Evolutionary conservation across 805 yeast species (phyloP), one percentile per base, ranked within the genome.

Genomic region (Teunomyces gatunensis): DNA sequence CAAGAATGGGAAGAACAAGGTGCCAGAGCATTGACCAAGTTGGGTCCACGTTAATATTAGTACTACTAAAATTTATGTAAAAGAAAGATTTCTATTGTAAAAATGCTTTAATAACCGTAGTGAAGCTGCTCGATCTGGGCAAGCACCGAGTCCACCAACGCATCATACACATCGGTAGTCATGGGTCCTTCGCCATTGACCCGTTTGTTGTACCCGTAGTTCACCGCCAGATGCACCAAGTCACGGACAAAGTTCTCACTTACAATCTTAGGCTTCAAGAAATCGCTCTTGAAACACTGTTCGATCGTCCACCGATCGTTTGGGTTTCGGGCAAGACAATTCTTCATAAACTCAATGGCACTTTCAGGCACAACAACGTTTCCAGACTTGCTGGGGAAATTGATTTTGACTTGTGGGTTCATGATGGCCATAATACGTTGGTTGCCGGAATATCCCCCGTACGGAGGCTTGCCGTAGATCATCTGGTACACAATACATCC

Each of bases 1-100:
- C 89, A 87, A 65, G 99, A 94, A 71, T 94, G 98, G 98, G 94
- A 89, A 66, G 99, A 94, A 74, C 89, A 87, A 62, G 99, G 99
- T 28, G 81, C 96, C 37, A 79, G 91, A 32, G 81, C 89, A 10
- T 80, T 94, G 68, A 77, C 75, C 53, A 94, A 94, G 70, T 82
- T 94, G 59, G 99, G 98, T 6, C 97, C 97, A 49, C 83, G 98
- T 70, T 90, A 73, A 21, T n/a, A n/a, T n/a, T n/a, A n/a, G n/a
- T n/a, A 51, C 15, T 28, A 12, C 45, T 18, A 32, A 15, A 41
- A 30, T 28, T 27, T 17, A 20, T 18, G 15, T 37, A 37, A 9
- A 20, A 36, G n/a, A 20, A 37, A 42, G 25, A 18, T n/a, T 34
- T 27, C 27, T 18, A 17, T 23, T 40, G 34, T 28, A 40, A 15